Percentiles rank a stretch among this genome's conserved stretches.
These are phyloP conservation scores for Sclerotinia sclerotiorum DNA, from an alignment of 2,329 filamentous ascomycete genomes.

Conservation along the genomic window DNA sequence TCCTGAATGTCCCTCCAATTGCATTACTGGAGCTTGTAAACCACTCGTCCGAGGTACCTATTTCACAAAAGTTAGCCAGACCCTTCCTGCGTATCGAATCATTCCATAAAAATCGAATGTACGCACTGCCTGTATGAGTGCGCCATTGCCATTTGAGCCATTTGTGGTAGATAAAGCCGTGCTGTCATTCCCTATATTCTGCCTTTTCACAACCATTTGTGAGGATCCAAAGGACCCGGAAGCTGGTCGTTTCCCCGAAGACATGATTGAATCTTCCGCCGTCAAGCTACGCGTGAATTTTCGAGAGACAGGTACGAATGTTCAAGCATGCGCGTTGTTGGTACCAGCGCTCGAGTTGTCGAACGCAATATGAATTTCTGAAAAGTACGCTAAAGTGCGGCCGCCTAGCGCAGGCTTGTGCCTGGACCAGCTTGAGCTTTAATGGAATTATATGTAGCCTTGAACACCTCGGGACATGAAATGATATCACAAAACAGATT, in stretches of 20 bases:
- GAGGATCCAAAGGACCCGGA: slow-evolving; percentile 75
- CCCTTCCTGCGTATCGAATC: slow-evolving; percentile 16
- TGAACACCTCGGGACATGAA: background rate
- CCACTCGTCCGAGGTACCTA: slow-evolving; percentile 78
- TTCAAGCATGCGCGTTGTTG: slow-evolving; percentile 16
- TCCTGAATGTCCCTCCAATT: slow-evolving; percentile 76
- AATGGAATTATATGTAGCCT: slow-evolving; percentile 2
- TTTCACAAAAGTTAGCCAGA: slow-evolving; percentile 32
- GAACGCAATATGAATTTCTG: slow-evolving; percentile 20
- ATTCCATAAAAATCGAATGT: slow-evolving; percentile 18
- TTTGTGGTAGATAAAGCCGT: slow-evolving; percentile 59
- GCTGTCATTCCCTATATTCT: slow-evolving; percentile 59
- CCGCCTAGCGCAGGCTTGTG: slow-evolving; percentile 17
- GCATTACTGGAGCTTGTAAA: slow-evolving; percentile 90
- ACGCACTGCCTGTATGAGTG: slow-evolving; percentile 66
- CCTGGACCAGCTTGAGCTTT: slow-evolving; percentile 17
- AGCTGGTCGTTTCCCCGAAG: slow-evolving; percentile 88
- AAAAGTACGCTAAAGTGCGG: slow-evolving; percentile 22
- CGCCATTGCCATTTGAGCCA: slow-evolving; percentile 56
- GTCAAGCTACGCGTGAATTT: background rate
- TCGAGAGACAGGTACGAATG: background rate
- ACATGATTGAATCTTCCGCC: slow-evolving; percentile 56
- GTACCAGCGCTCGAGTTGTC: background rate
- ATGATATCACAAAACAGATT: slow-evolving; percentile 11
- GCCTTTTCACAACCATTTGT: slow-evolving; percentile 85